Base-by-base conservation (phyloP, 192 early-diverging fungal genomes). In the Haplosporangium gracile region DNA sequence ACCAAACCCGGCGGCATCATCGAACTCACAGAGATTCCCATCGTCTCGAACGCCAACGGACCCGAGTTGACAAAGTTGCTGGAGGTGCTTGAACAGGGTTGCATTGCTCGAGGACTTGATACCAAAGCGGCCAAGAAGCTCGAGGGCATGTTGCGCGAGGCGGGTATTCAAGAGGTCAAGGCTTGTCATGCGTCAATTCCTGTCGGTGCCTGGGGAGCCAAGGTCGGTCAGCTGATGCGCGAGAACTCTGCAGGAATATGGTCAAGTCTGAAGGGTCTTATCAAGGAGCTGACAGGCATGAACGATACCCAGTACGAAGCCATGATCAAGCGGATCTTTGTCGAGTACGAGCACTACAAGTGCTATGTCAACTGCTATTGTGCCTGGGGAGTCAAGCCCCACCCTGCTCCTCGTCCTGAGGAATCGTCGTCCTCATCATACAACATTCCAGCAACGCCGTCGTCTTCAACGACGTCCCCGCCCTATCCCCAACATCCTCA, bases 1-100 rank as follows among this genome's bases (percentile, higher is more conserved):
- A 85, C 86, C 53, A 92, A 92, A 81, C 91, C 91, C n/a, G 91
- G 90, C 24, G 91, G 91, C 36, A 91, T 72, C 36, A 68, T 92
- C 18, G 91, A 92, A 63, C 55, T 92, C 26, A 83, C 89, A 38
- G 91, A 92, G 43, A 81, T 86, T 9, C 84, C 84, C 7, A 34
- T 86, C 16, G 65, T 70, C 22, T 74, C 84, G 13, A 86, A 77
- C 20, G 78, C 84, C 3, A 86, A 86, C 43, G 84, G 84, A 5
- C 84, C 84, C 9, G 84, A 86, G 49, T 51, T 86, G 9, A 55
- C 79, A 47, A 80, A 51, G 45, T 20, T 86, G 26, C 38, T 86
- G 75, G 84, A 80, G 29, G 70, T 86, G 43, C 47, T 86, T 24
- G 84, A 86, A 32, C 60, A 70, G 10, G 79, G 79, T 9, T 86